Evolutionary conservation across 192 early-diverging fungal genomes (phyloP), one percentile per base, ranked within the genome.

Genomic region (Dimargaris xerosporica): DNA sequence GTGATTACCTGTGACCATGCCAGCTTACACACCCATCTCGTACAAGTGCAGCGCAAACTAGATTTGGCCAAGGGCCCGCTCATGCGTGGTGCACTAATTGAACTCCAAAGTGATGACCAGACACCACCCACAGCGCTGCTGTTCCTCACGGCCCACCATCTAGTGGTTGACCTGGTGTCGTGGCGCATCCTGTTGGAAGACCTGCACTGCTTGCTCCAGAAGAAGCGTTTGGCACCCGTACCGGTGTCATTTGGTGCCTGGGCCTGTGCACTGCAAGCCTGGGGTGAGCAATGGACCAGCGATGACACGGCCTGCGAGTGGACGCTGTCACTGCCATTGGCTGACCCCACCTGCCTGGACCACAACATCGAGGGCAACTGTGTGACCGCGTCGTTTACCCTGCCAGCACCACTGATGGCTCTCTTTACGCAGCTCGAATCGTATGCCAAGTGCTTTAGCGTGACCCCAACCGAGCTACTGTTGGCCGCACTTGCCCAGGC

Each of bases 101-200:
- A 25, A 0, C 39, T 64, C 19, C 30, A 17, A 19, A 28, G 53
- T 43, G 41, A 69, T 25, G 19, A 64, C 16, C 15, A n/a, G 2
- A 44, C 69, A 43, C 52, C 42, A 12, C 61, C 63, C 23, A 44
- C 17, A 23, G 47, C 3, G 47, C 19, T 43, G 17, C 44, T 70
- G 19, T 28, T 64, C 34, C 13, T 71, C 30, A 63, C 62, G 11
- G 52, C 69, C 23, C 69, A 71, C 53, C 69, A 71, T 48, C 51
- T 71, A 12, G 51, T 71, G 43, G 44, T 71, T 9, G 69, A 71
- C 64, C 47, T 66, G 31, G 69, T 71, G 17, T 71, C 69, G 25
- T 71, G 69, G 69, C 65, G 69, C 19, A 67, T 71, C 47, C 25
- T 71, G 31, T 19, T 71, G 15, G 69, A 71, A 31, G 66, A 71